These are phyloP conservation scores for Scleroderma bovista DNA, from an alignment of 768 basidiomycete species.

Conservation along the genomic window DNA sequence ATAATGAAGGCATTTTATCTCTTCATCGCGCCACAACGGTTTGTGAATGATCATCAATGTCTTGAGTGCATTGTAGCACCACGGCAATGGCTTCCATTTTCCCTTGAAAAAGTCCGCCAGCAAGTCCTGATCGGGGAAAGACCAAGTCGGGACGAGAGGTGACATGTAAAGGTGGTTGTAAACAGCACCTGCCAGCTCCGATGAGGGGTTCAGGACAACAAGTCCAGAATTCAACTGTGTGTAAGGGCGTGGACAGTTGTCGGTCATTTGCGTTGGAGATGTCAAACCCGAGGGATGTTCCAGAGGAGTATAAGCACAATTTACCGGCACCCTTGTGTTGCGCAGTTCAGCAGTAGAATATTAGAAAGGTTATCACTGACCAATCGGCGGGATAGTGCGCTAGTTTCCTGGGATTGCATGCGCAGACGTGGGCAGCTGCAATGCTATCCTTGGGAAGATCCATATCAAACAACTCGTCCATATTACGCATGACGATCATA, in stretches of 20 bases:
- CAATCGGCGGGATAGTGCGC: conserved; percentile 88
- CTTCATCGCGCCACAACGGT: conserved; percentile 76
- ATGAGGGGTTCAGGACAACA: conserved; percentile 78
- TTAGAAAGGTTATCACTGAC: conserved; percentile 32
- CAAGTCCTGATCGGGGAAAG: conserved; percentile 93
- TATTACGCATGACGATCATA: conserved; percentile 78
- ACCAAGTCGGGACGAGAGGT: conserved; percentile 47
- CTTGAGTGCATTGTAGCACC: conserved; percentile 91
- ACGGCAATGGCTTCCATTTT: conserved; percentile 73
- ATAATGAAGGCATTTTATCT: conserved; percentile 84
- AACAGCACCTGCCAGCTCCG: conserved; percentile 47
- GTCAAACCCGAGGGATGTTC: conserved; percentile 41
- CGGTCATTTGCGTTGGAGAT: conserved; percentile 37
- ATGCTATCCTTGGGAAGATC: conserved; percentile 64
- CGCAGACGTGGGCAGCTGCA: conserved; percentile 85
- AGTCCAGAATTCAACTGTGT: conserved; percentile 86
- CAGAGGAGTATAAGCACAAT: conserved; percentile 74
- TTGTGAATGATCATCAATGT: conserved; percentile 72
- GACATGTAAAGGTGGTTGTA: conserved; percentile 38
- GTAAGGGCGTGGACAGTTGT: conserved; percentile 63
- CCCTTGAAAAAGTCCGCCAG: conserved; percentile 75
- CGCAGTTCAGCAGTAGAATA: not conserved
- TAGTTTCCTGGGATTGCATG: conserved; percentile 87
- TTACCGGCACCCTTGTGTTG: conserved; percentile 72
- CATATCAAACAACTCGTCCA: conserved; percentile 67